Conservation (phyloP, 192 early-diverging fungal species). For the Backusella westeae region DNA sequence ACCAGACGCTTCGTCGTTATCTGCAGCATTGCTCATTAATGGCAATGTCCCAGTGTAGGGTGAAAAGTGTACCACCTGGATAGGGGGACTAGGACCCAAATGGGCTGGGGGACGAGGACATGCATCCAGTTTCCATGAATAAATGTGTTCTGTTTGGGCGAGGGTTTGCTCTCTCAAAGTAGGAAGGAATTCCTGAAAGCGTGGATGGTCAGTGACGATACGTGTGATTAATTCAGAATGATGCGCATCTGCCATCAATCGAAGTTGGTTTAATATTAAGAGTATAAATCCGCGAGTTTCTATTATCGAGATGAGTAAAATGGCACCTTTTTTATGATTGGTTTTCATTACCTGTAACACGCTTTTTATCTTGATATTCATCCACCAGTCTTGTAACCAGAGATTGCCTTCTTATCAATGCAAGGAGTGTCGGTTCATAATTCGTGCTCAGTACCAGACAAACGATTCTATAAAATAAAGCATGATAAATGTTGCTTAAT, state of each 20-base stretch:
- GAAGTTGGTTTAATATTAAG: constrained; percentile 29
- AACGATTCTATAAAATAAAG: constrained; percentile 30
- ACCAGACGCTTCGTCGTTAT: constrained; percentile 13
- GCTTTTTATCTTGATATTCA: constrained; percentile 20
- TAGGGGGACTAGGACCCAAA: constrained; percentile 31
- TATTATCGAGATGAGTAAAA: not conserved
- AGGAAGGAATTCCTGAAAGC: constrained; percentile 22
- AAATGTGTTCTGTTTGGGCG: constrained; percentile 13
- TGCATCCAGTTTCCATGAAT: constrained; percentile 25
- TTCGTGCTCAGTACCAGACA: constrained; percentile 6
- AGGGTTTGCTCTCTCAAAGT: constrained; percentile 25
- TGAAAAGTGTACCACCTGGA: constrained; percentile 17
- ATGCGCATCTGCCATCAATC: constrained; percentile 21
- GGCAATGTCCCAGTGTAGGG: constrained; percentile 26
- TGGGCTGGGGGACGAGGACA: constrained; percentile 28
- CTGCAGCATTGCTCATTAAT: constrained; percentile 17
- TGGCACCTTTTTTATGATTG: not conserved
- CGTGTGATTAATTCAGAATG: constrained; percentile 7
- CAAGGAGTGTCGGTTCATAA: constrained; percentile 16
- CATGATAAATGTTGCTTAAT: constrained; percentile 33
- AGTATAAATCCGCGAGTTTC: constrained; percentile 32
- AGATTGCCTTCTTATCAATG: constrained; percentile 26
- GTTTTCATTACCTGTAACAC: constrained; percentile 26
- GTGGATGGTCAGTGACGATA: constrained; percentile 18
- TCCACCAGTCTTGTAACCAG: constrained; percentile 29